Evolutionary conservation across 345 rosid species (phyloP).

Genomic region (Durio zibethinus): DNA sequence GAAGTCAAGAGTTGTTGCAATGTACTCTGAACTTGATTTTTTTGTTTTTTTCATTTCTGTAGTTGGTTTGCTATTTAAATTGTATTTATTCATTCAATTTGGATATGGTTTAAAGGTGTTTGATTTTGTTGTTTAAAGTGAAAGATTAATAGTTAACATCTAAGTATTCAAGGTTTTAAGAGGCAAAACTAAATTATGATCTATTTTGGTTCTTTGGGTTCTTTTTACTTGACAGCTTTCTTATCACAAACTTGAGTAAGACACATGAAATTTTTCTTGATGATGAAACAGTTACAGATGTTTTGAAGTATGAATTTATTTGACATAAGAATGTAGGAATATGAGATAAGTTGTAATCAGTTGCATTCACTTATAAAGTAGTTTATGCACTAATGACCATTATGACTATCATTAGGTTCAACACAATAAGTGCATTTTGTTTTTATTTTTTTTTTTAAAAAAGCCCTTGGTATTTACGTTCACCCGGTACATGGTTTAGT

Average conservation of each 20-base stretch:
- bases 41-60: slow-evolving; percentile 38
- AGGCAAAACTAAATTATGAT: too few relatives aligned
- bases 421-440: neutral
- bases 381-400: neutral
- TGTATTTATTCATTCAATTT: too few relatives aligned
- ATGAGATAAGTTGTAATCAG: neutral
- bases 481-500: neutral
- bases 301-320: slow-evolving; percentile 53
- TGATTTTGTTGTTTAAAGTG: too few relatives aligned
- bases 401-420: slow-evolving; percentile 1
- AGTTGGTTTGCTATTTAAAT: too few relatives aligned
- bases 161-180: too few relatives aligned
- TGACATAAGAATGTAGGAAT: neutral
- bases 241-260: slow-evolving; percentile 67
- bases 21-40: too few relatives aligned
- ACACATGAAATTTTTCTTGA: slow-evolving; percentile 77
- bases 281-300: slow-evolving; percentile 77
- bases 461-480: neutral
- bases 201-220: too few relatives aligned
- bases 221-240: too few relatives aligned
- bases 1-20: slow-evolving; percentile 61
- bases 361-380: neutral
- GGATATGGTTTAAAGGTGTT: too few relatives aligned
- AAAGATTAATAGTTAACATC: too few relatives aligned
- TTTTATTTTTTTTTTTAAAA: neutral